Conservation (phyloP, 345 rosid genomes). For the Isatis tinctoria region DNA sequence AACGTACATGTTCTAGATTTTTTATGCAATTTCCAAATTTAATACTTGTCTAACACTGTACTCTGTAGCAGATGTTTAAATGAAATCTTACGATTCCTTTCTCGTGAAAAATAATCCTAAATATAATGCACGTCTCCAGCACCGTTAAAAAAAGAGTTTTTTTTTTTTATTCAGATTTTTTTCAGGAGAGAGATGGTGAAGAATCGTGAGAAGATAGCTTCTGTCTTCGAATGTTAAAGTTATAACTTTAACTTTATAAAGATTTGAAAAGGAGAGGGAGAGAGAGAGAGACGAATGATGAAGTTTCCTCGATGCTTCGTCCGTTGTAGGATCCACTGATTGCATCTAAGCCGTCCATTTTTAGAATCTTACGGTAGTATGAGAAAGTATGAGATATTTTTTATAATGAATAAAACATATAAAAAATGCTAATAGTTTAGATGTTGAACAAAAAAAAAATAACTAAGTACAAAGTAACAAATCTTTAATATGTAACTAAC, state of each 20-base stretch:
- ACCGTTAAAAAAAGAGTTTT: background rate
- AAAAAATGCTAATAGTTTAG: background rate
- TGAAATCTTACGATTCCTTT: background rate
- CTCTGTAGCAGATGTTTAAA: background rate
- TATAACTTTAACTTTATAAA: background rate
- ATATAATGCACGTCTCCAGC: background rate
- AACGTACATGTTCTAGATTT: background rate
- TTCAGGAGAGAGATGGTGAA: background rate
- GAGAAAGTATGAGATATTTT: background rate
- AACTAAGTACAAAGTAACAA: background rate
- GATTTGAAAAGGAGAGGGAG: background rate
- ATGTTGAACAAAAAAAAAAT: no score
- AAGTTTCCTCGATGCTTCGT: constrained; percentile 23
- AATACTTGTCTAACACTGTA: background rate
- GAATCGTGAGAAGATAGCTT: constrained; percentile 1
- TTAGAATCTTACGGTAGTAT: background rate
- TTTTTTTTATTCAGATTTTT: background rate
- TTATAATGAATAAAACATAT: background rate
- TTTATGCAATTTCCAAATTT: background rate
- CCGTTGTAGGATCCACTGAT: background rate
- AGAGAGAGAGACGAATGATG: background rate
- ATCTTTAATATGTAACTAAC: background rate
- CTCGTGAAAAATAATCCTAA: background rate
- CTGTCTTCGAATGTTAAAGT: background rate
- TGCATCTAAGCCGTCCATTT: constrained; percentile 16